phyloP scores from a whole-genome alignment of 305 asterid genomes.

The Vinca major region DNA sequence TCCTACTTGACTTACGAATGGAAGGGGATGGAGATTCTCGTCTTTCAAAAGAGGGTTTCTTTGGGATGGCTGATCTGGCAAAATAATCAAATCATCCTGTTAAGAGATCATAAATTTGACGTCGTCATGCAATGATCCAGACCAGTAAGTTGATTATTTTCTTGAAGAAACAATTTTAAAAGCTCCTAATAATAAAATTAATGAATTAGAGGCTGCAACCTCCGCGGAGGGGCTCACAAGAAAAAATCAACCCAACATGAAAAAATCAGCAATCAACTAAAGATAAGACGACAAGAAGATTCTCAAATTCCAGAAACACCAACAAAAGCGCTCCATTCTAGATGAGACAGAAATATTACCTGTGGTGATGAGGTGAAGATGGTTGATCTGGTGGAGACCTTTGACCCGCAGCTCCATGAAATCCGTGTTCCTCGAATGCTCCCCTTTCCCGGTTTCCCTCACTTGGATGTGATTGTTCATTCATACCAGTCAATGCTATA shows the following conservation, averaged over 20 bases:
- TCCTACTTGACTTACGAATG: constrained; percentile 4
- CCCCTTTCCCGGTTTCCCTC: constrained; percentile 48
- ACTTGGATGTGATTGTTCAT: constrained; percentile 49
- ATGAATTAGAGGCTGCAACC: too few relatives aligned
- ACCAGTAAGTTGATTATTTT: background rate
- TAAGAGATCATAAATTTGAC: constrained; percentile 12
- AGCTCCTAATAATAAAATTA: background rate
- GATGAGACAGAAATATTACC: constrained; percentile 33
- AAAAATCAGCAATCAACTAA: background rate
- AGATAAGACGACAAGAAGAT: background rate
- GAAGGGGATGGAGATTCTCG: constrained; percentile 3
- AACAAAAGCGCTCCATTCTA: background rate
- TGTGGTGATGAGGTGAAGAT: constrained; percentile 70
- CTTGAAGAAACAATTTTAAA: background rate
- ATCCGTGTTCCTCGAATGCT: constrained; percentile 55
- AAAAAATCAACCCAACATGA: background rate
- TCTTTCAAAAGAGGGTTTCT: constrained; percentile 15
- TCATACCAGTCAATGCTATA: constrained; percentile 46
- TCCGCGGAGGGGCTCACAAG: background rate
- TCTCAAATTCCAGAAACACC: background rate
- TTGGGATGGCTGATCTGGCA: constrained; percentile 16
- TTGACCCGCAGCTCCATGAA: constrained; percentile 47
- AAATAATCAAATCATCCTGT: constrained; percentile 52
- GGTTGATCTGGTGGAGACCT: constrained; percentile 79
- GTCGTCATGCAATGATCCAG: background rate